phyloP scores from a whole-genome alignment of 2,329 filamentous ascomycete genomes.

The Onygena corvina region DNA sequence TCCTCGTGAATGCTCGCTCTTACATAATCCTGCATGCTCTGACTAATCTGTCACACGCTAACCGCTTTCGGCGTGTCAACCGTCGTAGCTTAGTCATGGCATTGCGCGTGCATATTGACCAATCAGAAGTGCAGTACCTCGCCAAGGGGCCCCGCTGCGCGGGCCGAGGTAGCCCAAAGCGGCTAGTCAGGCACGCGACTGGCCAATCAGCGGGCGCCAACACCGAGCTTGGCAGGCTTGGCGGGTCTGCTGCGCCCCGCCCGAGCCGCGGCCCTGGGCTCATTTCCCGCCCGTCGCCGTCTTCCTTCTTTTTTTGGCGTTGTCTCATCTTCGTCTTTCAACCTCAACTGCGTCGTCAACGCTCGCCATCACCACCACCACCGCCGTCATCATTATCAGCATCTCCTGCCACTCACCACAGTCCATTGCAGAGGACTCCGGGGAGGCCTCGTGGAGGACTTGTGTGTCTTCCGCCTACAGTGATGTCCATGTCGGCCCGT shows the following conservation, averaged over 20 bases:
- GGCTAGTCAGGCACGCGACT: neutral
- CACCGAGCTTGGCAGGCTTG: no score
- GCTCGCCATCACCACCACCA: neutral
- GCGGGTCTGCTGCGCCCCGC: constrained; percentile 4
- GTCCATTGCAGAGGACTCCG: neutral
- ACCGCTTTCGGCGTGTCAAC: neutral
- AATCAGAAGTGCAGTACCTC: neutral
- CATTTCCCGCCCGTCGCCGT: constrained; percentile 6
- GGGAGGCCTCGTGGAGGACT: no score
- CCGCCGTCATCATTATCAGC: neutral
- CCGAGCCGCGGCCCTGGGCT: constrained; percentile 3
- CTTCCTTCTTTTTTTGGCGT: neutral
- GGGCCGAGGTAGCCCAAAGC: constrained; percentile 1
- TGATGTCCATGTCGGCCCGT: constrained; percentile 1
- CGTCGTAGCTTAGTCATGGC: neutral
- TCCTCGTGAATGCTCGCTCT: no score
- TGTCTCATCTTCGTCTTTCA: constrained; percentile 1
- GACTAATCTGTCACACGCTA: neutral
- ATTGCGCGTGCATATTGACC: neutral
- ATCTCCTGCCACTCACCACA: neutral
- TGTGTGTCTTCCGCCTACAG: no score
- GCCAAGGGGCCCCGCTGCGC: neutral
- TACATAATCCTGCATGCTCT: neutral
- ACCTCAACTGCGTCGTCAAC: no score
- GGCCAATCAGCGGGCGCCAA: neutral